Conservation (phyloP, 495 filamentous ascomycete species). For the Xylaria palmicola region DNA sequence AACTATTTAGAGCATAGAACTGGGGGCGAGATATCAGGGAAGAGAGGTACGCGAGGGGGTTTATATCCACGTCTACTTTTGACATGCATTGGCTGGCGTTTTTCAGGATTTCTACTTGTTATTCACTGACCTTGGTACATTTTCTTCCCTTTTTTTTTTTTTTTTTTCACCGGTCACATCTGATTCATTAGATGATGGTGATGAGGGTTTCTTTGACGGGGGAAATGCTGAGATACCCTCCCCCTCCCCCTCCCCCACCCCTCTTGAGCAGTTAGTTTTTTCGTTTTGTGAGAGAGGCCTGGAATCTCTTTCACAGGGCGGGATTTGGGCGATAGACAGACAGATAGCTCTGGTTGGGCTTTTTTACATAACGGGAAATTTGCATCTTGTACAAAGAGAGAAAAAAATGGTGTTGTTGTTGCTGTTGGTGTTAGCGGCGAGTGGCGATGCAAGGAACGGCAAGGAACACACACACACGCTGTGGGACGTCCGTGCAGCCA, state of each 20-base stretch:
- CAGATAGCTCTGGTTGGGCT: too few species aligned
- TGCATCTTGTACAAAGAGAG: too few species aligned
- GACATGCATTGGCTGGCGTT: constrained; percentile 17
- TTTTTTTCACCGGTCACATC: constrained; percentile 5
- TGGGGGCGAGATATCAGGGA: background rate
- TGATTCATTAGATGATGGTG: constrained; percentile 1
- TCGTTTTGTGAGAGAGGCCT: background rate
- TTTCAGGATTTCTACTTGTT: constrained; percentile 14
- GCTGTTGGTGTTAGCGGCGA: too few species aligned
- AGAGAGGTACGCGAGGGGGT: constrained; percentile 3
- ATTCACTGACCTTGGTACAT: constrained; percentile 1
- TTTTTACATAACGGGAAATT: too few species aligned
- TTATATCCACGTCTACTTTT: constrained; percentile 11
- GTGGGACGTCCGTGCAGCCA: too few species aligned
- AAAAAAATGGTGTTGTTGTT: too few species aligned
- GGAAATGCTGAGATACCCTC: constrained; percentile 4
- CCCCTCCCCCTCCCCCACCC: too few species aligned
- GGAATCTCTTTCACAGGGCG: too few species aligned
- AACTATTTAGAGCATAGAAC: constrained; percentile 13
- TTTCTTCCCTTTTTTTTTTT: constrained; percentile 11
- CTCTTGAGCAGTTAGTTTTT: background rate
- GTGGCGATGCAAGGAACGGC: too few species aligned
- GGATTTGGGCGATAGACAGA: too few species aligned
- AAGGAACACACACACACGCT: too few species aligned
- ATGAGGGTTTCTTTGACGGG: background rate